A percentile compares a stretch with the other conserved stretches of the same genome.
phyloP scores from a whole-genome alignment of 2,329 filamentous ascomycete species.

The Exophiala dermatitidis region DNA sequence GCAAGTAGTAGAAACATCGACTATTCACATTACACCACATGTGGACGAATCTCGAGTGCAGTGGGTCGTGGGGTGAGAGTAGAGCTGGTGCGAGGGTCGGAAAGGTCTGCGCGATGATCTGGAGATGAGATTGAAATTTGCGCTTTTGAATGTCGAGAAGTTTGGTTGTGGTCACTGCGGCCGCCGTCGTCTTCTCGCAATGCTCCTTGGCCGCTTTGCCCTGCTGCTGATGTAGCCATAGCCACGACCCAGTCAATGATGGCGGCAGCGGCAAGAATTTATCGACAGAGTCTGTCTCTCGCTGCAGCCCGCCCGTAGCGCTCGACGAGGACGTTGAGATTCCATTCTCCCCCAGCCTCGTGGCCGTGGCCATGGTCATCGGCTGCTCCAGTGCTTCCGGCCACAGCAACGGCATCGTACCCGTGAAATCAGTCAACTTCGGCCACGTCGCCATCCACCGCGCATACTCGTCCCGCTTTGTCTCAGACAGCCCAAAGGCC shows the following conservation, averaged over 20 bases:
- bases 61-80: background rate
- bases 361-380: background rate
- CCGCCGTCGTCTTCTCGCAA: background rate
- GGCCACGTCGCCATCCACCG: slow-evolving; percentile 23
- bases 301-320: background rate
- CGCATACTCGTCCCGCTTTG: slow-evolving; percentile 2
- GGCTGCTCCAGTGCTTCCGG: background rate
- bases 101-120: background rate
- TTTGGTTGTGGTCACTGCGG: background rate
- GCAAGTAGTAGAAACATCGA: slow-evolving; percentile 20
- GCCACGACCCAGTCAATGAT: slow-evolving; percentile 4
- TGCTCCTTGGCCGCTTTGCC: background rate
- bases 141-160: slow-evolving; percentile 2
- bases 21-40: slow-evolving; percentile 20
- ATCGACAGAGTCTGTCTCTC: background rate
- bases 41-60: slow-evolving; percentile 12
- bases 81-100: background rate
- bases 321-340: background rate
- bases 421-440: slow-evolving; percentile 11
- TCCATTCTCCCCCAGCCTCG: background rate
- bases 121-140: slow-evolving; percentile 5
- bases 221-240: background rate
- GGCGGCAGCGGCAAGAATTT: slow-evolving; percentile 6
- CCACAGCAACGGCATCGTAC: slow-evolving; percentile 17
- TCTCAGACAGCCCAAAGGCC: slow-evolving; percentile 13